Conservation (phyloP, 345 rosid genomes). For the Odontarrhena argentea region DNA sequence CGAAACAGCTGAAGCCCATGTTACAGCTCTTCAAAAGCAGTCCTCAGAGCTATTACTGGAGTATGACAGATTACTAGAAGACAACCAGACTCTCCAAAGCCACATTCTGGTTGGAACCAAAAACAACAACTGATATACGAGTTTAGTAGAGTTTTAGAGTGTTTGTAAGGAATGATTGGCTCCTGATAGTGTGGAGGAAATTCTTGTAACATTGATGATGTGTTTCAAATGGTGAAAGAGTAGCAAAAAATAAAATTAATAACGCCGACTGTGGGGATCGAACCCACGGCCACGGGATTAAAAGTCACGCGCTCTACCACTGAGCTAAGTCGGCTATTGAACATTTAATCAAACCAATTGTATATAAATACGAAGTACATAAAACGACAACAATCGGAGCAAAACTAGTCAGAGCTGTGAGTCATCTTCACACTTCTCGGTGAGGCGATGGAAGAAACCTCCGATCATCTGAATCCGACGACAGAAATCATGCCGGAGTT, state of each 20-base stretch:
- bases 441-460: constrained; percentile 52
- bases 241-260: too few species aligned
- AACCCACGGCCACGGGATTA: constrained; percentile 47
- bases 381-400: constrained; percentile 1
- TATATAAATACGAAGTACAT: fast-evolving
- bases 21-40: constrained; percentile 75
- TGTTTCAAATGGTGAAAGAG: neutral
- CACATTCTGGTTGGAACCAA: constrained; percentile 35
- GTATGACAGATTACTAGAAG: constrained; percentile 81
- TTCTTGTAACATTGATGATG: constrained; percentile 14
- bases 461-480: constrained; percentile 35
- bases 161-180: constrained; percentile 8
- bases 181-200: neutral
- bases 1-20: constrained; percentile 82
- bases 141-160: neutral
- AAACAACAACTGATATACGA: constrained; percentile 8
- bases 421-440: constrained; percentile 27
- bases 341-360: fast-evolving
- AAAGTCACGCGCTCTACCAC: constrained; percentile 55
- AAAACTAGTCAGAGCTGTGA: constrained; percentile 63
- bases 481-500: constrained; percentile 35
- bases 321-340: constrained; percentile 42
- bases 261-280: constrained; percentile 42
- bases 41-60: constrained; percentile 84
- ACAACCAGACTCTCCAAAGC: constrained; percentile 84